Conservation (phyloP, 192 early-diverging fungal genomes). For the Rhizophagus clarus region DNA sequence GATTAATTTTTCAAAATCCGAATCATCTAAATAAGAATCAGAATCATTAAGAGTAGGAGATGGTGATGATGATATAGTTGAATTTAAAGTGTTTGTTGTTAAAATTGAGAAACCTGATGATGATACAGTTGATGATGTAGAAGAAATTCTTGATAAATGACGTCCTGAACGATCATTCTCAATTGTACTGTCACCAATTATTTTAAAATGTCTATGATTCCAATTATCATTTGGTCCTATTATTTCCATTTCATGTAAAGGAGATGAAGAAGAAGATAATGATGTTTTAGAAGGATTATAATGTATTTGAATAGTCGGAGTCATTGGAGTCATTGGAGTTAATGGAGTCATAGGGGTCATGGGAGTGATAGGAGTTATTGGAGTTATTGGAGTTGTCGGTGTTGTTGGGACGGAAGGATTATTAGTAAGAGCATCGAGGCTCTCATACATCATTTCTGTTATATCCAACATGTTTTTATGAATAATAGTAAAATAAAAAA, state of each 20-base stretch:
- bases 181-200: neutral
- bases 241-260: neutral
- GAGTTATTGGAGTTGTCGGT: neutral
- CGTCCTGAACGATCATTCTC: neutral
- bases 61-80: neutral
- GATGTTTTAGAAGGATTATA: neutral
- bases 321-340: neutral
- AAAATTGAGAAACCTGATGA: neutral
- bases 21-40: neutral
- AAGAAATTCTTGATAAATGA: neutral
- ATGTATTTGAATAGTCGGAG: neutral
- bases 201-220: neutral
- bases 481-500: neutral
- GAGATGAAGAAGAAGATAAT: neutral
- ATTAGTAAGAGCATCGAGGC: neutral
- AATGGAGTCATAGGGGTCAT: neutral
- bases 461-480: neutral
- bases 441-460: slow-evolving; percentile 10
- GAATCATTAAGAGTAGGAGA: neutral
- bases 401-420: too few relatives aligned
- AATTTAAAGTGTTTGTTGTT: neutral
- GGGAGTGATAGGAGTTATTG: neutral
- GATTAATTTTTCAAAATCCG: slow-evolving; percentile 14
- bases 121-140: neutral
- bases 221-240: neutral